Conservation (phyloP, 208 protist genomes). For the Crithidia expoeki region DNA sequence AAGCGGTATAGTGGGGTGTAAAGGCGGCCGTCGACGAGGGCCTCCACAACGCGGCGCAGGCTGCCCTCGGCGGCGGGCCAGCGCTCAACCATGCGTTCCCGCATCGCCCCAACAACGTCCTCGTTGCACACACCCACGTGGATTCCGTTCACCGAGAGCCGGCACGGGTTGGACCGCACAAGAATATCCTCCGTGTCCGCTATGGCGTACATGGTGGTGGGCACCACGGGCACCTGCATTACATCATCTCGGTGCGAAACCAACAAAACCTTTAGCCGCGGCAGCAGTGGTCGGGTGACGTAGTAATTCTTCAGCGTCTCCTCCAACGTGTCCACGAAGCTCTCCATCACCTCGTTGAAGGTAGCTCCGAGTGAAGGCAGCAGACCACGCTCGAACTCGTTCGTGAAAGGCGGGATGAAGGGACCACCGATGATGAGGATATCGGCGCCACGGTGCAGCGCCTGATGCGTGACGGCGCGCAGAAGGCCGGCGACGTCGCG, state of each 20-base stretch:
- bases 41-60: slow-evolving; percentile 80
- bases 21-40: slow-evolving; percentile 65
- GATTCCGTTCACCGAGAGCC: slow-evolving; percentile 76
- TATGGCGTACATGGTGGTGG: slow-evolving; percentile 79
- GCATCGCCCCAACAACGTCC: slow-evolving; percentile 78
- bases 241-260: slow-evolving; percentile 78
- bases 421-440: slow-evolving; percentile 86
- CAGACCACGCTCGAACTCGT: slow-evolving; percentile 62
- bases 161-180: slow-evolving; percentile 85
- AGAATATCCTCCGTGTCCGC: slow-evolving; percentile 61
- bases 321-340: slow-evolving; percentile 69
- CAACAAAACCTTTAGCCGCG: slow-evolving; percentile 73
- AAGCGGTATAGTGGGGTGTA: slow-evolving; percentile 76
- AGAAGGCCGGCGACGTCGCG: slow-evolving; percentile 62
- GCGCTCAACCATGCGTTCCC: slow-evolving; percentile 73
- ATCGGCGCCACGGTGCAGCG: slow-evolving; percentile 74
- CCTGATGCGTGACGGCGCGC: slow-evolving; percentile 49
- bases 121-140: slow-evolving; percentile 87
- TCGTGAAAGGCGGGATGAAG: slow-evolving; percentile 62
- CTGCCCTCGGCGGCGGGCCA: slow-evolving; percentile 74
- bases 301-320: slow-evolving; percentile 71
- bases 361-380: slow-evolving; percentile 49
- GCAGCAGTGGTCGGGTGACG: slow-evolving; percentile 28
- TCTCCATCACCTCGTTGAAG: slow-evolving; percentile 71
- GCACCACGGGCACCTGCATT: slow-evolving; percentile 81